phyloP scores from a whole-genome alignment of 2,329 filamentous ascomycete genomes.

The Aspergillus carbonarius region DNA sequence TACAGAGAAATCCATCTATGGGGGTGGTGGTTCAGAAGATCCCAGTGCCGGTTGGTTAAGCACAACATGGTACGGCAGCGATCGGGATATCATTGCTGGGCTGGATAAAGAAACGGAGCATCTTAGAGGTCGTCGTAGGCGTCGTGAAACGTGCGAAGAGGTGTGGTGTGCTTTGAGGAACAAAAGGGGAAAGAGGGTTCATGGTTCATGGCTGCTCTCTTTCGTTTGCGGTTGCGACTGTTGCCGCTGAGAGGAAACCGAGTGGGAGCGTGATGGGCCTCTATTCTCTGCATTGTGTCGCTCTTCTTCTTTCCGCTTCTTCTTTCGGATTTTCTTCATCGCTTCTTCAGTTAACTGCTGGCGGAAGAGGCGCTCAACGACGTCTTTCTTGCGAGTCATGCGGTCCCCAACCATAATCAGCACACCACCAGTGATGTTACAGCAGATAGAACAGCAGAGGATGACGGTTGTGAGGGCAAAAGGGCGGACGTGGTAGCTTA shows the following conservation, averaged over 20 bases:
- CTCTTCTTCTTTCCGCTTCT: slow-evolving; percentile 37
- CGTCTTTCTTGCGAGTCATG: slow-evolving; percentile 79
- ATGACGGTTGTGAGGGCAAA: slow-evolving; percentile 77
- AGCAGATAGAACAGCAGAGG: slow-evolving; percentile 73
- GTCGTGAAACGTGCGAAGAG: neutral
- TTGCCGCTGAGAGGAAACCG: slow-evolving; percentile 7
- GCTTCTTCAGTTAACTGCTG: slow-evolving; percentile 71
- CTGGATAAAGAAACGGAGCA: neutral
- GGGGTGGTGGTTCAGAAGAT: neutral
- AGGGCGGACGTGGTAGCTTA: slow-evolving; percentile 67
- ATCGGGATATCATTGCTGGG: neutral
- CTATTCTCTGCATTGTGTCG: slow-evolving; percentile 2
- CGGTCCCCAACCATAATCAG: slow-evolving; percentile 75
- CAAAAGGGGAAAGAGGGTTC: neutral
- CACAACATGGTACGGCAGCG: neutral
- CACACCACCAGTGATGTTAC: slow-evolving; percentile 74
- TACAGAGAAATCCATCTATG: neutral
- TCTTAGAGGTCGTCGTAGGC: neutral
- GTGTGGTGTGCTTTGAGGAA: too few species aligned
- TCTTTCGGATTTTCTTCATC: slow-evolving; percentile 57
- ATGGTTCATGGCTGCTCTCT: neutral
- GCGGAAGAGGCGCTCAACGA: slow-evolving; percentile 71
- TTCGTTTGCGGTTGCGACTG: neutral
- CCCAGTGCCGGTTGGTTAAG: neutral
- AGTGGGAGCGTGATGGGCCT: slow-evolving; percentile 18